phyloP scores from a whole-genome alignment of 2,329 filamentous ascomycete species.

The Xylaria sp. region DNA sequence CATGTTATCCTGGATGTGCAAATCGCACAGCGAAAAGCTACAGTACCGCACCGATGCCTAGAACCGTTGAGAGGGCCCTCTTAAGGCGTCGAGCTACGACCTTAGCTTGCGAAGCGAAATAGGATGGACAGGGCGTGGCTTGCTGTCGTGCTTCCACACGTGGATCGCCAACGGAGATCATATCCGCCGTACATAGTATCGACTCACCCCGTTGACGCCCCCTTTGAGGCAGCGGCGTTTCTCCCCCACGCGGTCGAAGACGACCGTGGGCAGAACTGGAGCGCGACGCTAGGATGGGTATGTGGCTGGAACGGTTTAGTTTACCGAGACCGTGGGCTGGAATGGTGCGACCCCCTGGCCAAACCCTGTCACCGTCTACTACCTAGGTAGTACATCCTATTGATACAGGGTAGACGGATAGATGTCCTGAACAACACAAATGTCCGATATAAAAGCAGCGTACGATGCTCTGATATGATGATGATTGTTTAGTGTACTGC shows the following conservation, averaged over 20 bases:
- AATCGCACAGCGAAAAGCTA: constrained; percentile 33
- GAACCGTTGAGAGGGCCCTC: neutral
- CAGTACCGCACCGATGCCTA: neutral
- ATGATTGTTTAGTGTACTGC: neutral
- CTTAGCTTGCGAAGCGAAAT: constrained; percentile 18
- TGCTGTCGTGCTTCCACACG: constrained; percentile 28
- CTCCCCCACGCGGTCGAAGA: constrained; percentile 20
- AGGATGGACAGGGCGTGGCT: constrained; percentile 17
- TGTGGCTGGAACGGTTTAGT: constrained; percentile 31
- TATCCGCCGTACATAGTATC: neutral
- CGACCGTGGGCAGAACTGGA: neutral
- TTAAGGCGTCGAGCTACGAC: constrained; percentile 6
- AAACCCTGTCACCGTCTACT: neutral
- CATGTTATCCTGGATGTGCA: constrained; percentile 13
- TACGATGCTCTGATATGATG: neutral
- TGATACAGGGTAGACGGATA: neutral
- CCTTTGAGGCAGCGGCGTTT: constrained; percentile 4
- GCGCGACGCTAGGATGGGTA: neutral
- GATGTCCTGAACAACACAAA: neutral
- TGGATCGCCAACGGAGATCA: constrained; percentile 5
- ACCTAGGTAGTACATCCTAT: no score
- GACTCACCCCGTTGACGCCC: neutral
- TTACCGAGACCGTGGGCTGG: constrained; percentile 29
- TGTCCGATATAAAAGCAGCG: neutral
- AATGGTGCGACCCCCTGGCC: constrained; percentile 11